Conservation (phyloP, 1,284 basidiomycete species). For the Athelia sp. region DNA sequence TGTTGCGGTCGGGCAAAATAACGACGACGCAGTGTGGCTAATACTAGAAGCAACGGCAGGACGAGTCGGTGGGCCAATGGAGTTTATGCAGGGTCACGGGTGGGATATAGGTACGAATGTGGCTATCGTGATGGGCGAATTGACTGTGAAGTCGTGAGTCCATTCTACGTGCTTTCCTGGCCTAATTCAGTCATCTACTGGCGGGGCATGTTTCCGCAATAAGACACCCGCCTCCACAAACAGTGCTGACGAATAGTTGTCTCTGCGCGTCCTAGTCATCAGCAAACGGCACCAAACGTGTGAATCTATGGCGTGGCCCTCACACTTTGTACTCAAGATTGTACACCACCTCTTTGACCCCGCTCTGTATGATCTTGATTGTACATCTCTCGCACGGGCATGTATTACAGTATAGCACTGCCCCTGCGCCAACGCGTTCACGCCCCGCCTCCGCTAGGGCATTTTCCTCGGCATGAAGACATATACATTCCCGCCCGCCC, state of each 20-base stretch:
- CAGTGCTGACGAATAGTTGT: conserved; percentile 74
- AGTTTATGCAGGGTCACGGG: conserved; percentile 45
- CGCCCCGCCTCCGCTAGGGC: conserved; percentile 90
- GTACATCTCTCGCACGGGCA: conserved; percentile 96
- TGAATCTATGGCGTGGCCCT: conserved; percentile 26
- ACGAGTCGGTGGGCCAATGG: conserved; percentile 31
- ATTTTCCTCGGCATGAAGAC: conserved; percentile 98
- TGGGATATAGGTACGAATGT: conserved; percentile 64
- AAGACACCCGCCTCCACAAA: conserved; percentile 77
- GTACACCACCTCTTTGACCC: conserved; percentile 92
- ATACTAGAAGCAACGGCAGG: conserved; percentile 56
- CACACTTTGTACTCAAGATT: conserved; percentile 95
- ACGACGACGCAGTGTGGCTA: conserved; percentile 83
- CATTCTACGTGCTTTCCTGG: conserved; percentile 5
- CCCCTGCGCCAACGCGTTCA: conserved; percentile 77
- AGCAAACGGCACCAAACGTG: conserved; percentile 2
- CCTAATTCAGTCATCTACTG: not conserved
- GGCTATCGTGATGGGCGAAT: not conserved
- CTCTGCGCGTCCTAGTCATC: conserved; percentile 36
- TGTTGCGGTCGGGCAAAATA: conserved; percentile 47
- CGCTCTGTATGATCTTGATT: conserved; percentile 95
- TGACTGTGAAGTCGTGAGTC: not conserved
- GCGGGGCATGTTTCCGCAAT: conserved; percentile 59
- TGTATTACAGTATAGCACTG: conserved; percentile 90
- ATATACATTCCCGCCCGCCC: conserved; percentile 81